Conservation (phyloP, 163 green algal species). For the Trebouxiophyceae sp. region DNA sequence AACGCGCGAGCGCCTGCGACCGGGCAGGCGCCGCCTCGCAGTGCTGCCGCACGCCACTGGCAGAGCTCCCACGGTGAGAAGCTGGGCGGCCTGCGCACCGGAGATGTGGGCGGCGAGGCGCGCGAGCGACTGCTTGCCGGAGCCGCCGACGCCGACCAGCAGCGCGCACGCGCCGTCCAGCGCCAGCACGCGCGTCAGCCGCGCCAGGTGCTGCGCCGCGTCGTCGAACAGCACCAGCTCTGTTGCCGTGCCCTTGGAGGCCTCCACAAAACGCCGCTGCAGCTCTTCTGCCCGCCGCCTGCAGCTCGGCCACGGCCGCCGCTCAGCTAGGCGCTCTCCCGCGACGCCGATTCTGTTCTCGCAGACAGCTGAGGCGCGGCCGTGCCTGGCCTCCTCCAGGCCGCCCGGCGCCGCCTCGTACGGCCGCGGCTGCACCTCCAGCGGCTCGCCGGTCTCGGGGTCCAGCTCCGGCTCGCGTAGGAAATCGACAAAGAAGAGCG, state of each 20-base stretch:
- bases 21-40: no score
- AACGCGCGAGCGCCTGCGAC: conserved; percentile 51
- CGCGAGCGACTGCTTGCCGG: conserved; percentile 83
- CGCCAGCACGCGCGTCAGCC: conserved; percentile 27
- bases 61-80: not conserved
- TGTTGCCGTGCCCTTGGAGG: conserved; percentile 68
- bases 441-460: conserved; percentile 77
- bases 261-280: conserved; percentile 79
- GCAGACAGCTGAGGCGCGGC: not conserved
- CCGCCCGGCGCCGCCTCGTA: conserved; percentile 78
- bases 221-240: conserved; percentile 94
- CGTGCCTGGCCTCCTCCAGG: conserved; percentile 52
- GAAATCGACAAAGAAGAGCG: conserved; percentile 91
- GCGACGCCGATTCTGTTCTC: no score
- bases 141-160: conserved; percentile 89
- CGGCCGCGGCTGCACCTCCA: conserved; percentile 71
- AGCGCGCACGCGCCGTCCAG: conserved; percentile 82
- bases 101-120: conserved; percentile 79
- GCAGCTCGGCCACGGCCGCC: no score
- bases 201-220: conserved; percentile 82
- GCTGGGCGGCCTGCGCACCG: conserved; percentile 45
- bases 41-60: no score
- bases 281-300: conserved; percentile 61
- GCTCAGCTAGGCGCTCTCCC: no score
- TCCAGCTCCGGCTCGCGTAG: conserved; percentile 76